phyloP scores from a whole-genome alignment of 306 rosid genomes.

The Sphenostylis stenocarpa region DNA sequence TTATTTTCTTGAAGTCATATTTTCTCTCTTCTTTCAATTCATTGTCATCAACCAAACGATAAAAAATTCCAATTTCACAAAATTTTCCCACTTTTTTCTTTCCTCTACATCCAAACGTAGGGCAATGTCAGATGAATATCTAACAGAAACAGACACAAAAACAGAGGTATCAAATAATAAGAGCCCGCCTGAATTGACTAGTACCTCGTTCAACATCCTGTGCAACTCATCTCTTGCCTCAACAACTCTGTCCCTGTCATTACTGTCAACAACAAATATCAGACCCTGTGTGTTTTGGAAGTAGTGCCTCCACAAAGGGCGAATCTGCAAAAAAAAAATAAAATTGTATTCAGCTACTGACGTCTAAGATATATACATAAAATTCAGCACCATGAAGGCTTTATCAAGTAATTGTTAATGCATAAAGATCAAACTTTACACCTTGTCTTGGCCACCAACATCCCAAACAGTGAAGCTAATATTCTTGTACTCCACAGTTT shows the following conservation, averaged over 20 bases:
- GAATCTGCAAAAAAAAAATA: conserved; percentile 67
- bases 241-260: conserved; percentile 99
- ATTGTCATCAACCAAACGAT: background rate
- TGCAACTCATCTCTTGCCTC: conserved; percentile 99
- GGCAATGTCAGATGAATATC: background rate
- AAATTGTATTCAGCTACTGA: conserved; percentile 11
- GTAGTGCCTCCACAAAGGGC: conserved; percentile 99
- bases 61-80: background rate
- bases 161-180: background rate
- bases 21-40: background rate
- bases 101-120: background rate
- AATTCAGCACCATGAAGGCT: background rate
- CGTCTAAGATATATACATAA: background rate
- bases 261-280: conserved; percentile 97
- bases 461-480: conserved; percentile 99
- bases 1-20: background rate
- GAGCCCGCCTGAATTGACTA: background rate
- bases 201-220: conserved; percentile 99
- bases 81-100: background rate
- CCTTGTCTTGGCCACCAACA: conserved; percentile 99
- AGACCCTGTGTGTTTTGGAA: conserved; percentile 99
- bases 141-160: conserved; percentile 16
- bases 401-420: background rate
- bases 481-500: conserved; percentile 98
- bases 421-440: conserved; percentile 35